Evolutionary conservation across 176 grass and related monocot species (phyloP).

Genomic region (Rhipidocladum racemiflorum): DNA sequence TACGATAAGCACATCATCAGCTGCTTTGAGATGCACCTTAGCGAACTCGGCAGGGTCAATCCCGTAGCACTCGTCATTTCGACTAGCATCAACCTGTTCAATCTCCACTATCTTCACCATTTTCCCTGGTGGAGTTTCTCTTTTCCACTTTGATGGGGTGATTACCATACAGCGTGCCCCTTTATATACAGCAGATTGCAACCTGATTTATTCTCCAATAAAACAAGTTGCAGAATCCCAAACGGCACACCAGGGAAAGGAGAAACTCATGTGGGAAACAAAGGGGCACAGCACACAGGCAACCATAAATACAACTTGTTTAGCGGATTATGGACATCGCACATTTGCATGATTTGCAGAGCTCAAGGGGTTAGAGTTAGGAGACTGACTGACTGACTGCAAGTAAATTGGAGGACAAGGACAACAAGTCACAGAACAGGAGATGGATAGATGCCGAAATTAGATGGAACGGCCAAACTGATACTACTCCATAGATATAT

Average conservation of each 20-base stretch:
- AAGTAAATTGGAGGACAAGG: neutral
- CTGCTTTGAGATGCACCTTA: neutral
- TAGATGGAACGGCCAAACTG: neutral
- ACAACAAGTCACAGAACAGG: neutral
- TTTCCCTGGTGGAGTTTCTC: neutral
- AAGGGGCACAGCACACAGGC: constrained; percentile 16
- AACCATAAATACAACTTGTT: constrained; percentile 7
- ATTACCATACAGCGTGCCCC: neutral
- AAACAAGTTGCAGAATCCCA: constrained; percentile 30
- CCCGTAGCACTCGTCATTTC: constrained; percentile 52
- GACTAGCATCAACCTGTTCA: neutral
- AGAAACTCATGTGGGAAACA: constrained; percentile 18
- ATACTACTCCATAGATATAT: neutral
- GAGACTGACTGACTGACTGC: neutral
- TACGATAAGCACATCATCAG: constrained; percentile 48
- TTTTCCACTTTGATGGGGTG: neutral
- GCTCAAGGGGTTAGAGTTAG: neutral
- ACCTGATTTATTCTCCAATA: constrained; percentile 7
- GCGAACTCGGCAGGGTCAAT: constrained; percentile 42
- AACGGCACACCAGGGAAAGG: constrained; percentile 13
- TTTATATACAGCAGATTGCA: constrained; percentile 34
- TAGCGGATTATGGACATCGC: neutral
- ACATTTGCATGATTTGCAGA: neutral
- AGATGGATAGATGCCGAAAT: neutral
- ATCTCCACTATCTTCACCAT: constrained; percentile 37